phyloP scores from a whole-genome alignment of 2,329 filamentous ascomycete species.

The Trichophyton verrucosum region DNA sequence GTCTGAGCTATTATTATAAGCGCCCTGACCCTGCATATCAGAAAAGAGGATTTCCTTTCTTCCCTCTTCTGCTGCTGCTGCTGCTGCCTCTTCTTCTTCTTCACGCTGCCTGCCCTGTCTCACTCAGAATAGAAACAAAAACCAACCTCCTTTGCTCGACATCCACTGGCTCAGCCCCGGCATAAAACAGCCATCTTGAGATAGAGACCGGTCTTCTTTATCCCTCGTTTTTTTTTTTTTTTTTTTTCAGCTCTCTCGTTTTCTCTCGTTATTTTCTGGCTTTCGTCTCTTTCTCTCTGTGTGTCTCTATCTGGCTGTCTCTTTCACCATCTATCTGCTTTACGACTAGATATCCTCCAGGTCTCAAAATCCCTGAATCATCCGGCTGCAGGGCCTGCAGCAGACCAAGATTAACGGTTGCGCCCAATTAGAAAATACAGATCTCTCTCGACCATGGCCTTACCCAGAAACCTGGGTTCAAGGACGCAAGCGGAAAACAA shows the following conservation, averaged over 20 bases:
- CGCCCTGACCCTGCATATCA: background rate
- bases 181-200: background rate
- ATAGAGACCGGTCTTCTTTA: background rate
- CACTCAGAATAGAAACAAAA: conserved; percentile 3
- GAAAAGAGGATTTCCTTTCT: too few relatives aligned
- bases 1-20: background rate
- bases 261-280: too few relatives aligned
- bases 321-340: background rate
- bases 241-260: background rate
- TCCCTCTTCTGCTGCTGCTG: background rate
- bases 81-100: background rate
- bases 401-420: conserved; percentile 4
- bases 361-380: background rate
- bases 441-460: conserved; percentile 1
- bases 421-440: conserved; percentile 2
- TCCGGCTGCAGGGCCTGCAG: conserved; percentile 5
- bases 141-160: background rate
- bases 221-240: background rate
- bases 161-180: background rate
- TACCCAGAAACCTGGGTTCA: conserved; percentile 4
- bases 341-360: background rate
- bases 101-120: background rate
- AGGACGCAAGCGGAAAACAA: conserved; percentile 15
- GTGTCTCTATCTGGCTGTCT: background rate
- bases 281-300: too few relatives aligned